Conservation (phyloP, 2,329 filamentous ascomycete species). For the Venturia oleaginea region DNA sequence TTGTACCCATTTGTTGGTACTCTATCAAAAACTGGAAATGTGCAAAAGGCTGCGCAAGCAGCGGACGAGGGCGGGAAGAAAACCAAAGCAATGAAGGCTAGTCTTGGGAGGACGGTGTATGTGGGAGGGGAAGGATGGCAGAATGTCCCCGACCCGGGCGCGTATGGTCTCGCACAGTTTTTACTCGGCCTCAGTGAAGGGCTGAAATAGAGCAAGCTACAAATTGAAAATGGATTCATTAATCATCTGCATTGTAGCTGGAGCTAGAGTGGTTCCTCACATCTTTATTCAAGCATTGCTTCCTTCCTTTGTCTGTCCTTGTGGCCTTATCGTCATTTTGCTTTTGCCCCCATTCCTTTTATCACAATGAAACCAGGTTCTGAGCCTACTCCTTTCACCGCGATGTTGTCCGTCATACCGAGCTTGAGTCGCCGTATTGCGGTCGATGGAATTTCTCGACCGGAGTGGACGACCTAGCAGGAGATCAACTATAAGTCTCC, state of each 20-base stretch:
- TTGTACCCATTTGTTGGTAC: conserved; percentile 77
- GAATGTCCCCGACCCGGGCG: conserved; percentile 65
- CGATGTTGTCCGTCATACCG: too few relatives aligned
- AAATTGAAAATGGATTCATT: conserved; percentile 5
- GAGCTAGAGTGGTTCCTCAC: conserved; percentile 5
- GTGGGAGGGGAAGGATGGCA: conserved; percentile 67
- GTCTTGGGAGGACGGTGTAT: conserved; percentile 74
- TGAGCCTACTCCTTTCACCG: too few relatives aligned
- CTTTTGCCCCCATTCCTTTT: neutral
- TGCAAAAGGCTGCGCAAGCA: conserved; percentile 65
- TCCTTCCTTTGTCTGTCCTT: neutral
- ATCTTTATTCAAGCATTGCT: neutral
- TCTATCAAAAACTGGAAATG: conserved; percentile 54
- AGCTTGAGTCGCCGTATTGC: too few relatives aligned
- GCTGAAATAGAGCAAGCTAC: conserved; percentile 10
- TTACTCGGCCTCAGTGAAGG: conserved; percentile 63
- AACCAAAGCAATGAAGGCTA: conserved; percentile 89
- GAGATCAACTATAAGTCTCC: neutral
- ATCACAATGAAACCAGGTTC: too few relatives aligned
- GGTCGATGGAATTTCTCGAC: too few relatives aligned
- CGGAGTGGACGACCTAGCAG: too few relatives aligned
- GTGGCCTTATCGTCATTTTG: neutral
- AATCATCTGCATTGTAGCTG: neutral
- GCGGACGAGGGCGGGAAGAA: conserved; percentile 67
- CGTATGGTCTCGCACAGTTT: conserved; percentile 74